A percentile compares a stretch with the other conserved stretches of the same genome.
These are phyloP conservation scores for Bryoerythrophyllum caledonicum DNA, from an alignment of 225 moss, liverwort and hornwort genomes.

Conservation along the genomic window DNA sequence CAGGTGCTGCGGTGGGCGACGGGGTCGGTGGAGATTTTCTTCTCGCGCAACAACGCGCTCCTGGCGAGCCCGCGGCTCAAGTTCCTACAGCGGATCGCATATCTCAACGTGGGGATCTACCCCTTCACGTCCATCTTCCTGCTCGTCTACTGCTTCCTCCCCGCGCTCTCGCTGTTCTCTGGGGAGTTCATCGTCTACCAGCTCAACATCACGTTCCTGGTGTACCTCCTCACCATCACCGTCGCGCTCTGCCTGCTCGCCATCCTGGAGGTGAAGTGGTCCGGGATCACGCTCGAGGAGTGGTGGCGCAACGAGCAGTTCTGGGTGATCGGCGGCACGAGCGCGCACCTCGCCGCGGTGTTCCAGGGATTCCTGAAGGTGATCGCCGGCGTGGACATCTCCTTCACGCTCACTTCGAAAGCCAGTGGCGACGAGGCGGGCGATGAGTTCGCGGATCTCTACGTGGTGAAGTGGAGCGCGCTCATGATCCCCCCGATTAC, in stretches of 20 bases:
- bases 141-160: conserved; percentile 85
- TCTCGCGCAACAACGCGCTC: conserved; percentile 87
- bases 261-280: conserved; percentile 89
- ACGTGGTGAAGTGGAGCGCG: conserved; percentile 87
- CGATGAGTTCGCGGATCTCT: conserved; percentile 76
- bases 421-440: conserved; percentile 69
- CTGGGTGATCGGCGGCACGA: conserved; percentile 95
- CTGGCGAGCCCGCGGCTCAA: conserved; percentile 74
- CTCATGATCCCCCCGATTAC: conserved; percentile 93
- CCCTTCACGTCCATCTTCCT: conserved; percentile 92
- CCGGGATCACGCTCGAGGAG: conserved; percentile 79
- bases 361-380: conserved; percentile 88
- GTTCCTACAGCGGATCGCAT: conserved; percentile 77
- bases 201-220: conserved; percentile 75
- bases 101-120: conserved; percentile 89
- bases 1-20: conserved; percentile 96
- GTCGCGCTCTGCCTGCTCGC: conserved; percentile 75
- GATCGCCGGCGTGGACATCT: conserved; percentile 85
- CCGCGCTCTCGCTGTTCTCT: conserved; percentile 80
- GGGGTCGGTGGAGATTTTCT: conserved; percentile 93
- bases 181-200: conserved; percentile 76
- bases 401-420: conserved; percentile 85
- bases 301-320: conserved; percentile 99
- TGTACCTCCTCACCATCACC: conserved; percentile 82
- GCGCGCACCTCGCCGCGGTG: conserved; percentile 90